phyloP scores from a whole-genome alignment of 805 yeast genomes.

The Geotrichum ghanense region DNA sequence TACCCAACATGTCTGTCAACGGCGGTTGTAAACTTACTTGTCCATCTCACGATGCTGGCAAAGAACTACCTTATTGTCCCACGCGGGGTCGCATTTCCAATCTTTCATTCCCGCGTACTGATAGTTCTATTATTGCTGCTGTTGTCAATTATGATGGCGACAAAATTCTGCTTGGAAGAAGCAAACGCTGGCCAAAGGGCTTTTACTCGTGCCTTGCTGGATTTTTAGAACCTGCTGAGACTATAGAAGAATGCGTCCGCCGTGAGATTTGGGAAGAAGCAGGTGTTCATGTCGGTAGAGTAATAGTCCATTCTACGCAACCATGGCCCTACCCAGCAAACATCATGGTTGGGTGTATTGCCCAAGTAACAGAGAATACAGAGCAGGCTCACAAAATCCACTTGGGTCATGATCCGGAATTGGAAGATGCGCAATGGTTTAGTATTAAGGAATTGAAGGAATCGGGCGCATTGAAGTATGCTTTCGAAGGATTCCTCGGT shows the following conservation, averaged over 20 bases:
- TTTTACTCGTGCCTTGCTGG: conserved; percentile 89
- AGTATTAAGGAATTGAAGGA: conserved; percentile 39
- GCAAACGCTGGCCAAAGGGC: conserved; percentile 44
- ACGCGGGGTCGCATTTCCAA: conserved; percentile 46
- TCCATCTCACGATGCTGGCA: conserved; percentile 24
- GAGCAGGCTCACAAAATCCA: conserved; percentile 32
- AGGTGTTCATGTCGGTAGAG: conserved; percentile 54
- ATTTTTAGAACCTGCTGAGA: conserved; percentile 90
- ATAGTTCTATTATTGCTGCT: conserved; percentile 77
- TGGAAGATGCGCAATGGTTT: conserved; percentile 82
- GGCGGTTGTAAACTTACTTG: conserved; percentile 32
- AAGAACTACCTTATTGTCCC: conserved; percentile 21
- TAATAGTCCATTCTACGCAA: conserved; percentile 61
- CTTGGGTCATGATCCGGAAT: conserved; percentile 75
- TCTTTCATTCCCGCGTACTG: conserved; percentile 85
- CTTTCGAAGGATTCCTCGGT: conserved; percentile 7
- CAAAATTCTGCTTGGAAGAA: conserved; percentile 60
- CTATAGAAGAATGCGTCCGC: conserved; percentile 75
- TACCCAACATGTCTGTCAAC: conserved; percentile 26
- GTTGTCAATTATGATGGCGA: conserved; percentile 50
- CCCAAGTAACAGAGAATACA: conserved; percentile 50
- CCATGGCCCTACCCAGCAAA: conserved; percentile 98
- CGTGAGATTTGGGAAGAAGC: conserved; percentile 96
- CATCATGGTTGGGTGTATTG: conserved; percentile 88
- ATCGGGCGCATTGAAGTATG: conserved; percentile 22